Base-by-base conservation (phyloP, 805 yeast species). In the Zygoascus ofunaensis region DNA sequence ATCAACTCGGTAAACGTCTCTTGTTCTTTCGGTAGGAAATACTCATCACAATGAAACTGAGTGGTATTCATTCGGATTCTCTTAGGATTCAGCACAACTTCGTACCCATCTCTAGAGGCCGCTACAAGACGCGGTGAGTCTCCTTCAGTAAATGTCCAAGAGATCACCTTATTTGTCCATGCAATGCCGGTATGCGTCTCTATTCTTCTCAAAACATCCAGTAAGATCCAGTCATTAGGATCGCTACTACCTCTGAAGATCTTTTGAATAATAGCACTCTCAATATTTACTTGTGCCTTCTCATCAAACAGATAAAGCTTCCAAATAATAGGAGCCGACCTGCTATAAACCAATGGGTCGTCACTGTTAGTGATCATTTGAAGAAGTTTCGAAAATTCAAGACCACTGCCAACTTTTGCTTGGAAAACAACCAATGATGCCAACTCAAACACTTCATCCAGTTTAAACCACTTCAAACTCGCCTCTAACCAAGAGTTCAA, bases 351-450 rank as follows among this genome's bases (percentile, higher is more conserved):
- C 38, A 70, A 61, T 46, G 65, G 73, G 5, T 43, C 41, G 1
- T 69, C 73, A 55, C 77, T 79, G 56, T 75, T 79, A 18, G 82
- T 51, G 32, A 82, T 65, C 7, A 83, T 69, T 54, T 85, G 94
- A 8, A 87, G 60, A 38, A 78, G 65, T 52, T 72, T 80, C 17
- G 67, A 70, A 51, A 61, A 68, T 22, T 58, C 59, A 72, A 62
- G 17, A 53, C 55, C 22, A 58, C 60, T 34, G 58, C 15, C n/a
- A 4, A 63, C 1, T 5, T 19, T 8, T 62, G 71, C 71, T 2
- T 67, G 52, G 34, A 69, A 46, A 14, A 77, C 54, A 5, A 70
- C 17, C 1, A 75, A 40, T 14, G 60, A 60, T 2, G 68, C 63
- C 54, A 79, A 74, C 34, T 70, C 66, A 51, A 84, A 54, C n/a